A percentile compares a stretch with the other conserved stretches of the same genome.
Evolutionary conservation across 306 rosid genomes (phyloP).

Genomic region (Lotus japonicus): DNA sequence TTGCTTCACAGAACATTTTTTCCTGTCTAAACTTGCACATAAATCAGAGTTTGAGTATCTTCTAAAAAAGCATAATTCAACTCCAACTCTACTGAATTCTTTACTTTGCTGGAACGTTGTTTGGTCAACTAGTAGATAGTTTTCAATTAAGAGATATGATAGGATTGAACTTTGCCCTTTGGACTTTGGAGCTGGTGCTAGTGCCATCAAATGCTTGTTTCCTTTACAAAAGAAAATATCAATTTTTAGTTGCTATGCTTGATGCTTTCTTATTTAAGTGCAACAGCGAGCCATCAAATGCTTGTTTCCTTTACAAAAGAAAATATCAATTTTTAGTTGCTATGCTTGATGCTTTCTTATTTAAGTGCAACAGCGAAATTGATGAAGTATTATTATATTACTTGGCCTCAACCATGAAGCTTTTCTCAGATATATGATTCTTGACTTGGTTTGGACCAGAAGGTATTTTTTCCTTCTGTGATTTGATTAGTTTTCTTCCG

Average conservation of each 20-base stretch:
- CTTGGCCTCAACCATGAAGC: not conserved
- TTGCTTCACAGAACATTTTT: no score
- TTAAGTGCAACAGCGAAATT: not conserved
- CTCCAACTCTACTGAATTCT: not conserved
- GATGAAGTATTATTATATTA: not conserved
- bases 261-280: not conserved
- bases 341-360: not conserved
- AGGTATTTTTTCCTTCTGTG: not conserved
- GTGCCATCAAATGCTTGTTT: slow-evolving; percentile 5
- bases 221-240: not conserved
- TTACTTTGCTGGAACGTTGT: not conserved
- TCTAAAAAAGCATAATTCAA: not conserved
- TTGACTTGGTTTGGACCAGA: not conserved
- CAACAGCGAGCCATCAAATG: not conserved
- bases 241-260: not conserved
- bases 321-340: not conserved
- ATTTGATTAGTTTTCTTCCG: not conserved
- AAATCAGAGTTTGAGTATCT: not conserved
- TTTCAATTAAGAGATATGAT: not conserved
- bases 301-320: slow-evolving; percentile 1
- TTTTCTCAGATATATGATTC: not conserved
- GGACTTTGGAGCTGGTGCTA: not conserved
- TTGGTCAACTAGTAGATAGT: not conserved
- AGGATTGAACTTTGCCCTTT: not conserved
- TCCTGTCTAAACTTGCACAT: not conserved